Percentiles rank a stretch among this genome's conserved stretches.
phyloP scores from a whole-genome alignment of 768 basidiomycete genomes.

The Boletus bicolor region DNA sequence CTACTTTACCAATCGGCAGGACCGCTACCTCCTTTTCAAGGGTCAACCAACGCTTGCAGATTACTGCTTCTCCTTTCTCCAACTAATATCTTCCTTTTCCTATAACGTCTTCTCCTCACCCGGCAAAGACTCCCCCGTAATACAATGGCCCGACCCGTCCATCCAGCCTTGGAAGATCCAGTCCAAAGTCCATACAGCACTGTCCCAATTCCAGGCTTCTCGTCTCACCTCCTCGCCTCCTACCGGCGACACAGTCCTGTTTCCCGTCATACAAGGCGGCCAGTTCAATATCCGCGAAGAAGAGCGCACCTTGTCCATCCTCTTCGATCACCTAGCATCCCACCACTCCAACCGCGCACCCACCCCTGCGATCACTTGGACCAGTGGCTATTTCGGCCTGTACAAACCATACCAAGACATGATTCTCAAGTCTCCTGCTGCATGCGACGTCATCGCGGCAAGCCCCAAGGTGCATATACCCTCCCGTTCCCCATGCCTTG shows the following conservation, averaged over 20 bases:
- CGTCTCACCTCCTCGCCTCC: constrained; percentile 17
- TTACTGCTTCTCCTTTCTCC: constrained; percentile 81
- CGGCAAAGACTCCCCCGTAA: constrained; percentile 43
- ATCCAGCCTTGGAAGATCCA: constrained; percentile 72
- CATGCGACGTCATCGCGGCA: constrained; percentile 77
- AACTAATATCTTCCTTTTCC: constrained; percentile 66
- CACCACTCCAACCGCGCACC: constrained; percentile 1
- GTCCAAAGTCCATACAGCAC: constrained; percentile 49
- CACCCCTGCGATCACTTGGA: constrained; percentile 69
- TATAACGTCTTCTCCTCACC: constrained; percentile 42
- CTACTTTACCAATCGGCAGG: constrained; percentile 94
- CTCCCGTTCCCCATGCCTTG: neutral
- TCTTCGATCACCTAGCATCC: constrained; percentile 52
- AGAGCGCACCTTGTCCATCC: constrained; percentile 54
- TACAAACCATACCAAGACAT: constrained; percentile 75
- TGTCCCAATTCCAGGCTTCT: constrained; percentile 59
- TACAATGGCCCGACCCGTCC: constrained; percentile 65
- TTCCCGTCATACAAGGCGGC: constrained; percentile 87
- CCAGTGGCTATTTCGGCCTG: constrained; percentile 93
- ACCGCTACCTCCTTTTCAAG: constrained; percentile 82
- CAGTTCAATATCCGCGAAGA: constrained; percentile 87
- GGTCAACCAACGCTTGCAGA: constrained; percentile 62
- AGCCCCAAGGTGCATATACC: constrained; percentile 65
- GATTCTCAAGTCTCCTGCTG: constrained; percentile 55
- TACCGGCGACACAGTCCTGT: constrained; percentile 48